Evolutionary conservation across 208 protist species (phyloP).

Genomic region (Zelonia costaricensis): DNA sequence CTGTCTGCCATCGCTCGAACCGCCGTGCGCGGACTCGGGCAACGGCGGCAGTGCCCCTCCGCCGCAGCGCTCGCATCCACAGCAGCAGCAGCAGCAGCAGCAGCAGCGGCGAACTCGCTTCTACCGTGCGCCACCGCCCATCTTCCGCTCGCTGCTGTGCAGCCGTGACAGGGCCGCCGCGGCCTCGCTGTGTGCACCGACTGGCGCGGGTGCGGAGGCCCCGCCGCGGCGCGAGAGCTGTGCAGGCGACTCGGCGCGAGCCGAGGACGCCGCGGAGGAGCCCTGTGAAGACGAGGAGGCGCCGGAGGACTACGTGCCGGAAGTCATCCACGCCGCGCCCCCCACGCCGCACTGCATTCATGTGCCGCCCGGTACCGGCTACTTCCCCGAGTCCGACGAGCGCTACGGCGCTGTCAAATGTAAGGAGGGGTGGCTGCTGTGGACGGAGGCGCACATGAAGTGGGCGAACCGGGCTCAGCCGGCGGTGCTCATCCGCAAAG

Average conservation of each 20-base stretch:
- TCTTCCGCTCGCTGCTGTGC: conserved; percentile 22
- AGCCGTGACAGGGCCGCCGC: not conserved
- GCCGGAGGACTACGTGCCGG: conserved; percentile 41
- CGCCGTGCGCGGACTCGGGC: no score
- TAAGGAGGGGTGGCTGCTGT: conserved; percentile 77
- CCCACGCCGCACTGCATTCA: conserved; percentile 21
- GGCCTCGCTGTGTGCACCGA: conserved; percentile 7
- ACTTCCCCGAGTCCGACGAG: conserved; percentile 66
- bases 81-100: not conserved
- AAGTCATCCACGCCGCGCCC: conserved; percentile 39
- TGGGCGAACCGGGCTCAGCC: conserved; percentile 53
- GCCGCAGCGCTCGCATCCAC: no score
- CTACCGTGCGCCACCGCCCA: conserved; percentile 17
- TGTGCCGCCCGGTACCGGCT: conserved; percentile 75
- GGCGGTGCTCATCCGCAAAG: conserved; percentile 72
- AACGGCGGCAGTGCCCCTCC: conserved; percentile 8
- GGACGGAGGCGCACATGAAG: conserved; percentile 66
- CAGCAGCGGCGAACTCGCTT: conserved; percentile 6
- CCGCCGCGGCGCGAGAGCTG: not conserved
- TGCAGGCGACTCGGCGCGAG: conserved; percentile 12
- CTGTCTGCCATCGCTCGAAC: not conserved
- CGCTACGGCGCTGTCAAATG: conserved; percentile 78
- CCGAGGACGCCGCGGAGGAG: conserved; percentile 32
- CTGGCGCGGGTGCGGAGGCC: conserved; percentile 5
- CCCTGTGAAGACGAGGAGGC: conserved; percentile 31